phyloP scores from a whole-genome alignment of 306 rosid species.

The Carpinus viminea region DNA sequence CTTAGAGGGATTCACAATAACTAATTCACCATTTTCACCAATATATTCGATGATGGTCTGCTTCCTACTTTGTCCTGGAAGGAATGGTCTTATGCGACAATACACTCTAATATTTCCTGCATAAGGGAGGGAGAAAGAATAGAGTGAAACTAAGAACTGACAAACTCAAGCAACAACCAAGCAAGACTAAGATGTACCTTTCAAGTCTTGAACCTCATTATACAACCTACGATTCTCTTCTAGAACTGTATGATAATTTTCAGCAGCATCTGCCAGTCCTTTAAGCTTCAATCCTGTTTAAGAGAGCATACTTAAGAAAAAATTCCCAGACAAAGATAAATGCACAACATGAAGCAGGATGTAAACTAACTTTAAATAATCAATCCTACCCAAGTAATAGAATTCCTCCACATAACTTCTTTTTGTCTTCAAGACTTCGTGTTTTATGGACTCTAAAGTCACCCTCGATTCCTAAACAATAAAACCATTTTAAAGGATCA shows the following conservation, averaged over 20 bases:
- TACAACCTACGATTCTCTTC: conserved; percentile 86
- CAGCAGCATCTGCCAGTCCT: conserved; percentile 89
- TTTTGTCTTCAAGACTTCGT: conserved; percentile 64
- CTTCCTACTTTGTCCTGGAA: conserved; percentile 82
- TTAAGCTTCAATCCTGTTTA: conserved; percentile 64
- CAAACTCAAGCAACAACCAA: conserved; percentile 11
- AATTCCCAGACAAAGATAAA: conserved; percentile 22
- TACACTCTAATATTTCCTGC: conserved; percentile 95
- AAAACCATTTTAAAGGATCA: conserved; percentile 18
- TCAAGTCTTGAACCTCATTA: conserved; percentile 95
- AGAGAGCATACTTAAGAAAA: conserved; percentile 18
- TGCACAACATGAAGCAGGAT: conserved; percentile 5
- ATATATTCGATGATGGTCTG: conserved; percentile 76
- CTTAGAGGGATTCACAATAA: conserved; percentile 80
- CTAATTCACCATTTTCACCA: conserved; percentile 89
- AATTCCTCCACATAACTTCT: conserved; percentile 62
- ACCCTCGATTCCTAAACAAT: conserved; percentile 59
- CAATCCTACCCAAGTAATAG: conserved; percentile 71
- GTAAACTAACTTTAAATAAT: conserved; percentile 12
- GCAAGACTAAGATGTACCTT: conserved; percentile 52
- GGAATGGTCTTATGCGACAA: conserved; percentile 95
- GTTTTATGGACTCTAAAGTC: conserved; percentile 61
- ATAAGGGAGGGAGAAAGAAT: conserved; percentile 13
- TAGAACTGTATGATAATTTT: conserved; percentile 77
- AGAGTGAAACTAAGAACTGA: conserved; percentile 23